A percentile compares a stretch with the other conserved stretches of the same genome.
These are phyloP conservation scores for Vigna unguiculata DNA, from an alignment of 306 rosid genomes.

Conservation along the genomic window DNA sequence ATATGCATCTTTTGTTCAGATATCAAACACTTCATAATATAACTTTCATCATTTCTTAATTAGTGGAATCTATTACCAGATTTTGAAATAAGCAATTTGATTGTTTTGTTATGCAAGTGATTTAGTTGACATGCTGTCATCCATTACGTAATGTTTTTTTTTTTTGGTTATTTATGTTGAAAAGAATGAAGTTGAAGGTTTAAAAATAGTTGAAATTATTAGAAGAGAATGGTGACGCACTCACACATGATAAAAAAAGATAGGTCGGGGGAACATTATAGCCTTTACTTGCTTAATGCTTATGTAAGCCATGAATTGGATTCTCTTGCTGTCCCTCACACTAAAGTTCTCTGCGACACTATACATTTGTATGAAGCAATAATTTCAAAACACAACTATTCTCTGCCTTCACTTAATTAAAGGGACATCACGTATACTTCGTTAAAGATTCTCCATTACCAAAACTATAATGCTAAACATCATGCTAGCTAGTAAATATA, in stretches of 20 bases:
- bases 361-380: slow-evolving; percentile 42
- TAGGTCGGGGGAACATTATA: slow-evolving; percentile 30
- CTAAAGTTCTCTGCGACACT: slow-evolving; percentile 43
- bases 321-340: slow-evolving; percentile 64
- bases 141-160: slow-evolving; percentile 41
- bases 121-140: slow-evolving; percentile 55
- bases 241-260: slow-evolving; percentile 61
- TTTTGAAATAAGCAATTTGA: slow-evolving; percentile 30
- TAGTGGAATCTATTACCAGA: too few species aligned
- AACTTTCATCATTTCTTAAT: too few species aligned
- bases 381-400: slow-evolving; percentile 48
- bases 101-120: slow-evolving; percentile 25
- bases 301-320: slow-evolving; percentile 74
- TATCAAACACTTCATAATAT: too few species aligned
- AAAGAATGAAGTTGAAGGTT: slow-evolving; percentile 11
- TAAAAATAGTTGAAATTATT: slow-evolving; percentile 14
- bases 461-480: slow-evolving; percentile 34
- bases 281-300: slow-evolving; percentile 41
- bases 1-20: too few species aligned
- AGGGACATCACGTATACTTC: slow-evolving; percentile 55
- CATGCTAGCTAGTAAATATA: background rate
- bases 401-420: slow-evolving; percentile 49
- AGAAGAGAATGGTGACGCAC: slow-evolving; percentile 53
- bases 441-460: slow-evolving; percentile 59
- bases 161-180: slow-evolving; percentile 19